phyloP scores from a whole-genome alignment of 78 protist genomes.

The Dictyostelium capitatum region DNA sequence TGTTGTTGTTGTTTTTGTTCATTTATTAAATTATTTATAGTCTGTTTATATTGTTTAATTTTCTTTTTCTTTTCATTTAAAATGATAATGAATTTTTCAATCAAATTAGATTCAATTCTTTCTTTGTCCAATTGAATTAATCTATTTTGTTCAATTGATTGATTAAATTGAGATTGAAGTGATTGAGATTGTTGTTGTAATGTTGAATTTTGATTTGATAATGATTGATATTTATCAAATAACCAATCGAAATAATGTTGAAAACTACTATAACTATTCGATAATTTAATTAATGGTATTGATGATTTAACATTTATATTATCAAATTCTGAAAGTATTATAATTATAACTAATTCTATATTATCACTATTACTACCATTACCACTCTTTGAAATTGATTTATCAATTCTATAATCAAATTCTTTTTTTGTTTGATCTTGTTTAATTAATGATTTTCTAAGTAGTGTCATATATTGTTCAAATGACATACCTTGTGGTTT shows the following conservation, averaged over 20 bases:
- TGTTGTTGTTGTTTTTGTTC: neutral
- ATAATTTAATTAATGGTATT: neutral
- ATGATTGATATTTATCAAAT: conserved; percentile 14
- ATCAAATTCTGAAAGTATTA: neutral
- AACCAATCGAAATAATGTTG: conserved; percentile 41
- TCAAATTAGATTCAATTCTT: conserved; percentile 22
- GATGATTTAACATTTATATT: conserved; percentile 2
- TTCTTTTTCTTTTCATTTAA: conserved; percentile 63
- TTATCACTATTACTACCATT: neutral
- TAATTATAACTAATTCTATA: neutral
- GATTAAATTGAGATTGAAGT: conserved; percentile 52
- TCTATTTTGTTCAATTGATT: conserved; percentile 15
- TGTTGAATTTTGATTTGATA: conserved; percentile 20
- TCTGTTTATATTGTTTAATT: conserved; percentile 44
- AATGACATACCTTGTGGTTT: conserved; percentile 49
- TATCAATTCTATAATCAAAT: conserved; percentile 31
- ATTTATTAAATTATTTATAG: neutral
- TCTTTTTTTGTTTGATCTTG: conserved; percentile 22
- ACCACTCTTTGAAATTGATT: neutral
- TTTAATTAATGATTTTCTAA: conserved; percentile 12
- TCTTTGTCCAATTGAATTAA: conserved; percentile 37
- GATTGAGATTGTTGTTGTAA: neutral
- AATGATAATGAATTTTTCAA: conserved; percentile 21
- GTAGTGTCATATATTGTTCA: conserved; percentile 11
- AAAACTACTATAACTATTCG: neutral